phyloP scores from a whole-genome alignment of 2,329 filamentous ascomycete species.

The Geosmithia morbida region DNA sequence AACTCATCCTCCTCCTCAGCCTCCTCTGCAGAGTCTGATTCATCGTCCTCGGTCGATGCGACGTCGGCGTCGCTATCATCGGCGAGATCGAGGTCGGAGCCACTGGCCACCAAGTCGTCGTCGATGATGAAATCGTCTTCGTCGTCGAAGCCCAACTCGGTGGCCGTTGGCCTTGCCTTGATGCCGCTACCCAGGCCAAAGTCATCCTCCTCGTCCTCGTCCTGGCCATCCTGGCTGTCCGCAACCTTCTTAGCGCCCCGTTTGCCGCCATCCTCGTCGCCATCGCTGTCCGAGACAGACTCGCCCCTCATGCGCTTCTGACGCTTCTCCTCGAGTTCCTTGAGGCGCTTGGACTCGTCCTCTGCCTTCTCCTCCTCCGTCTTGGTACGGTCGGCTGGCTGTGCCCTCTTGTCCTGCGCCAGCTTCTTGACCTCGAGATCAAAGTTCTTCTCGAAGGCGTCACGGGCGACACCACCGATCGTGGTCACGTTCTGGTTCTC shows the following conservation, averaged over 20 bases:
- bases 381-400: constrained; percentile 78
- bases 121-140: constrained; percentile 92
- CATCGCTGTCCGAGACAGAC: constrained; percentile 51
- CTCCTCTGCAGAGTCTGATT: constrained; percentile 16
- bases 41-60: constrained; percentile 20
- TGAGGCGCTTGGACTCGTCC: constrained; percentile 63
- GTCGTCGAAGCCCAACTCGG: constrained; percentile 66
- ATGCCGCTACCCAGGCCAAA: constrained; percentile 48
- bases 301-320: constrained; percentile 80
- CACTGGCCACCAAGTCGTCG: constrained; percentile 73
- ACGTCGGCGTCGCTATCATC: constrained; percentile 38
- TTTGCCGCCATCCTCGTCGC: constrained; percentile 30
- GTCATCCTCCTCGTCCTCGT: constrained; percentile 34
- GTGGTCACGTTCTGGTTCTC: constrained; percentile 8
- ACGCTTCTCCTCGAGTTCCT: constrained; percentile 70
- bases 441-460: constrained; percentile 71
- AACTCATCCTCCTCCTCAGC: constrained; percentile 49
- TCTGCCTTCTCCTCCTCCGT: constrained; percentile 75
- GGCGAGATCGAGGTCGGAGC: constrained; percentile 32
- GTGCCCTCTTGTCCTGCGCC: constrained; percentile 69
- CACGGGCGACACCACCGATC: constrained; percentile 43
- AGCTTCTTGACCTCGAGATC: constrained; percentile 72
- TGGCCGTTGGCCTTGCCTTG: constrained; percentile 38
- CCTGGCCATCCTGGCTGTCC: constrained; percentile 30
- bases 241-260: constrained; percentile 6